phyloP scores from a whole-genome alignment of 495 filamentous ascomycete genomes.

The Saxispiralis lemnorum region DNA sequence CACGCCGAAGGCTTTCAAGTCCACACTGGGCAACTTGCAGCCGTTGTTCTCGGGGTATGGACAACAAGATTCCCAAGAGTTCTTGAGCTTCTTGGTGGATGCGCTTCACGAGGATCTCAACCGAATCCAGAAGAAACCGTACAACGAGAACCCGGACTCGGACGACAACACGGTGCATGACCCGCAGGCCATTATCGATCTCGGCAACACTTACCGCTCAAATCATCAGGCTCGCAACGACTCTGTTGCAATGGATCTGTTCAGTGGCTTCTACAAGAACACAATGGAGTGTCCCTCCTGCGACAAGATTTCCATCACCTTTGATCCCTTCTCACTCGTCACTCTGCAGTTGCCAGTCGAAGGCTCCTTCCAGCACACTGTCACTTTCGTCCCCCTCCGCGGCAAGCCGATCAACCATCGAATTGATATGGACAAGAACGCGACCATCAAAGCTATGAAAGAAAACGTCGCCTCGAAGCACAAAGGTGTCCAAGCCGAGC shows the following conservation, averaged over 20 bases:
- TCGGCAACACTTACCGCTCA: conserved; percentile 73
- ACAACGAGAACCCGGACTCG: conserved; percentile 93
- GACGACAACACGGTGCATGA: conserved; percentile 91
- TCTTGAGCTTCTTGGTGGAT: conserved; percentile 88
- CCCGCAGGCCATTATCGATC: conserved; percentile 52
- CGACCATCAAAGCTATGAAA: conserved; percentile 54
- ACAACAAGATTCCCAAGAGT: conserved; percentile 95
- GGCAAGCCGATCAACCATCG: conserved; percentile 46
- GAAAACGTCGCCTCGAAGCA: conserved; percentile 55
- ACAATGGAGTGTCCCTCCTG: conserved; percentile 82
- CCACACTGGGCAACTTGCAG: conserved; percentile 57
- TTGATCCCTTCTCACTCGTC: conserved; percentile 90
- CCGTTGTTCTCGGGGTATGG: conserved; percentile 83
- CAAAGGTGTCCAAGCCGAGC: conserved; percentile 31
- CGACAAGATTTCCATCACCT: conserved; percentile 91
- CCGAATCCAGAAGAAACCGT: conserved; percentile 84
- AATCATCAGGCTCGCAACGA: conserved; percentile 88
- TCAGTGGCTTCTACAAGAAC: conserved; percentile 95
- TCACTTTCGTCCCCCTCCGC: conserved; percentile 59
- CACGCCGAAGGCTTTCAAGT: conserved; percentile 61
- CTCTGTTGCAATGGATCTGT: conserved; percentile 84
- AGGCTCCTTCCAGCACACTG: conserved; percentile 50
- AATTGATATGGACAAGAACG: conserved; percentile 77
- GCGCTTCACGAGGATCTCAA: conserved; percentile 90
- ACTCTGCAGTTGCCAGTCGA: conserved; percentile 80